phyloP scores from a whole-genome alignment of 2,329 filamentous ascomycete species.

The Penicillium nordicum region DNA sequence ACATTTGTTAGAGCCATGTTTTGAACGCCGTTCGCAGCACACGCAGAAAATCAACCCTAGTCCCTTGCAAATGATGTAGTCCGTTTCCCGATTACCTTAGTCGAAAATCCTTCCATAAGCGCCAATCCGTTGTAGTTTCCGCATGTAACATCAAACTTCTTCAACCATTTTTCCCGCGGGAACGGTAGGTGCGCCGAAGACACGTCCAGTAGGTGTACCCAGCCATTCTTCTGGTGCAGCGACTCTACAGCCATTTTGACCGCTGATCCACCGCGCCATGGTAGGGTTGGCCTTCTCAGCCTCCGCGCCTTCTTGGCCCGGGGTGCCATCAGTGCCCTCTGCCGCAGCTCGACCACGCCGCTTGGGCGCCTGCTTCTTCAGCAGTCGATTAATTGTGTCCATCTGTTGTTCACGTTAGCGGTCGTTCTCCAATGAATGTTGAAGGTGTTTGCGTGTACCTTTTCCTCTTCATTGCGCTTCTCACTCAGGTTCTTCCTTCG shows the following conservation, averaged over 20 bases:
- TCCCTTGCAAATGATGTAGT: conserved; percentile 13
- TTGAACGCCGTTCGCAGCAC: conserved; percentile 9
- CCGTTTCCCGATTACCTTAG: conserved; percentile 14
- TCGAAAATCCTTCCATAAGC: conserved; percentile 21
- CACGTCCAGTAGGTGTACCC: conserved; percentile 40
- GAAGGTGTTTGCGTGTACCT: conserved; percentile 48
- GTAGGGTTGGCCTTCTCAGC: conserved; percentile 42
- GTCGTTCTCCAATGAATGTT: neutral
- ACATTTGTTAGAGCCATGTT: neutral
- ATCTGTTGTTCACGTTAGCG: conserved; percentile 45
- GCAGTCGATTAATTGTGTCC: conserved; percentile 65
- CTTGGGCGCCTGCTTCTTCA: conserved; percentile 65
- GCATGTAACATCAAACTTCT: conserved; percentile 30
- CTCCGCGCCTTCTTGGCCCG: conserved; percentile 39
- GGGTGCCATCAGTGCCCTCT: conserved; percentile 43
- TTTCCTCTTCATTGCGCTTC: conserved; percentile 75
- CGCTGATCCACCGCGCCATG: conserved; percentile 47
- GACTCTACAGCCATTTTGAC: conserved; percentile 40
- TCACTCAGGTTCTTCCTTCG: conserved; percentile 70
- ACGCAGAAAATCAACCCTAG: conserved; percentile 7
- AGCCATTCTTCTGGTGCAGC: conserved; percentile 49
- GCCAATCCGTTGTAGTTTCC: conserved; percentile 15
- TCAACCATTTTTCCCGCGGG: conserved; percentile 36
- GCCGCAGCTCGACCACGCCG: conserved; percentile 49
- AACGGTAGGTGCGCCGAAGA: conserved; percentile 33